These are phyloP conservation scores for Scorias spongiosa DNA, from an alignment of 2,329 filamentous ascomycete genomes.

Conservation along the genomic window DNA sequence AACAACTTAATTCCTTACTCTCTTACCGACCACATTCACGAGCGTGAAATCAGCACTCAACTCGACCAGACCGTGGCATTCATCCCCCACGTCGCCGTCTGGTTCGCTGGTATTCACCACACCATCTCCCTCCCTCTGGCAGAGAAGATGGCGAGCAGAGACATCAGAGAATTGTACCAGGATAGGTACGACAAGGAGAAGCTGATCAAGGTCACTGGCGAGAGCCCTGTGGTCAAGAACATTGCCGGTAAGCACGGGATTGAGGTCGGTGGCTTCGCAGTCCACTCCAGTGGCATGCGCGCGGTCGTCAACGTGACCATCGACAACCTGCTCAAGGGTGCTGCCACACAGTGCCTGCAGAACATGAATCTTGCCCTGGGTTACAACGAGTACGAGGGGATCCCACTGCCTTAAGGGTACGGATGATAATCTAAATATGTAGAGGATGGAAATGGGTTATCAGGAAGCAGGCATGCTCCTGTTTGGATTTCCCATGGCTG, in stretches of 20 bases:
- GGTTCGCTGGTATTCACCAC: slow-evolving; percentile 92
- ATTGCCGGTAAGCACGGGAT: slow-evolving; percentile 77
- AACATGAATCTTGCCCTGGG: slow-evolving; percentile 91
- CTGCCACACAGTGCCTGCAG: slow-evolving; percentile 83
- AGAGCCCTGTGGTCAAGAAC: slow-evolving; percentile 70
- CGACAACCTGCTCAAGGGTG: slow-evolving; percentile 86
- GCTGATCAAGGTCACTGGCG: slow-evolving; percentile 81
- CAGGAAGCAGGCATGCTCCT: no score
- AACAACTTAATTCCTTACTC: slow-evolving; percentile 88
- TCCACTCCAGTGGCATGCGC: slow-evolving; percentile 74
- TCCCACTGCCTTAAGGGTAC: slow-evolving; percentile 41
- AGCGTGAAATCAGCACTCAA: slow-evolving; percentile 72
- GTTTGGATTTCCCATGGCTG: background rate
- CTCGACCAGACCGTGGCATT: slow-evolving; percentile 65
- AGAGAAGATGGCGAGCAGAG: slow-evolving; percentile 73
- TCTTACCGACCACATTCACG: slow-evolving; percentile 86
- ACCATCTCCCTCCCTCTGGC: slow-evolving; percentile 82
- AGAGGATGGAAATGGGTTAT: background rate
- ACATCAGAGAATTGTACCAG: slow-evolving; percentile 89
- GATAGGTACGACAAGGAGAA: slow-evolving; percentile 92
- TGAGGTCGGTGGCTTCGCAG: slow-evolving; percentile 91
- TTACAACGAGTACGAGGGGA: slow-evolving; percentile 78
- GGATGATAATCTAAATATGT: background rate
- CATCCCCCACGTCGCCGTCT: slow-evolving; percentile 85
- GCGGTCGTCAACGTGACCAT: slow-evolving; percentile 92